A percentile compares a stretch with the other conserved stretches of the same genome.
Conservation (phyloP, 1,284 basidiomycete species). For the Pyrrhoderma noxium region DNA sequence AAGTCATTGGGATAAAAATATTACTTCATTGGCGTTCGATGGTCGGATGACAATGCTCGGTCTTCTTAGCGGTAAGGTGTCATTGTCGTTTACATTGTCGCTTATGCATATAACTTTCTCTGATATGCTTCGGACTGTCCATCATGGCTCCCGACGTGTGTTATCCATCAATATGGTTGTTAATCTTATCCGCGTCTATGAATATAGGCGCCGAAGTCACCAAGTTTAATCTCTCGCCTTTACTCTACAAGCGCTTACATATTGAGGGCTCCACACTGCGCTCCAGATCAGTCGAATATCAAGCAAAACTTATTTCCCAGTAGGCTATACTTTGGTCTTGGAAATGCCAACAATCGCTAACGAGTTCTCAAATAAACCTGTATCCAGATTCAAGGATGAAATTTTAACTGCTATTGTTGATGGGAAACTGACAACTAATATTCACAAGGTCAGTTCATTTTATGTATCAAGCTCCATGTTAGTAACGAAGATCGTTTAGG, state of each 20-base stretch:
- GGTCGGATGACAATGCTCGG: conserved; percentile 72
- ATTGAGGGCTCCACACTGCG: conserved; percentile 89
- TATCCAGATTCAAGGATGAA: conserved; percentile 36
- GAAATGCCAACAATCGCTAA: conserved; percentile 19
- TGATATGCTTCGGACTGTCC: too few species aligned
- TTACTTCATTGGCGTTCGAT: conserved; percentile 69
- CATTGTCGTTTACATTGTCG: neutral
- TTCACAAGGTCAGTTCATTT: conserved; percentile 56
- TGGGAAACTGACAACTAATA: conserved; percentile 63
- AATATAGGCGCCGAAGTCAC: conserved; percentile 55
- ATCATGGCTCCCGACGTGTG: too few species aligned
- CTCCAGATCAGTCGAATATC: conserved; percentile 73
- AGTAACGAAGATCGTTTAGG: conserved; percentile 31
- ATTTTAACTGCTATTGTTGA: conserved; percentile 58
- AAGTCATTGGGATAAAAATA: conserved; percentile 79
- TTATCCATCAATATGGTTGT: too few species aligned
- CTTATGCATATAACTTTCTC: too few species aligned
- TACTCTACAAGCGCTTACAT: conserved; percentile 82
- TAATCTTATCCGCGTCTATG: too few species aligned
- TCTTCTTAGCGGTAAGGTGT: conserved; percentile 56
- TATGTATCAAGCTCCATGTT: conserved; percentile 6
- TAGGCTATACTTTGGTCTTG: conserved; percentile 27
- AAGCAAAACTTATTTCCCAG: conserved; percentile 67
- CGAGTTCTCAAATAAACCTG: neutral
- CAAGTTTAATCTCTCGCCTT: conserved; percentile 56